Conservation (phyloP, 2,329 filamentous ascomycete genomes). For the Colletotrichum ledebouriae region DNA sequence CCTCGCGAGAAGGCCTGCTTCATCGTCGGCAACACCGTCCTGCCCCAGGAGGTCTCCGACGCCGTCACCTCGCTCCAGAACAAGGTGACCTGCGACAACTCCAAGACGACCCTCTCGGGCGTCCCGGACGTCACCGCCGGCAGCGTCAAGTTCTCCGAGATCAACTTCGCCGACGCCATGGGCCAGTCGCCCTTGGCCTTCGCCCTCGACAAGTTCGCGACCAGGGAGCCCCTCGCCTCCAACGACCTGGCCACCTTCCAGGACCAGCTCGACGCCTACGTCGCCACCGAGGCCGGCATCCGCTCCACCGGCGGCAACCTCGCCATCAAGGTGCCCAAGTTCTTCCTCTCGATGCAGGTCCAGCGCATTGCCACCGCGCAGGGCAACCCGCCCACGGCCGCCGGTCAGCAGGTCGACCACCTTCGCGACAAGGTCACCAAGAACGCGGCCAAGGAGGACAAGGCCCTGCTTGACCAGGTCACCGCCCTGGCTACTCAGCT, state of each 20-base stretch:
- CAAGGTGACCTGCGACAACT: conserved; percentile 63
- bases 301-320: conserved; percentile 66
- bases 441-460: conserved; percentile 64
- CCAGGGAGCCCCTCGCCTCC: conserved; percentile 60
- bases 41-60: conserved; percentile 64
- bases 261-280: conserved; percentile 67
- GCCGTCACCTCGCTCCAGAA: conserved; percentile 57
- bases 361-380: conserved; percentile 71
- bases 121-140: conserved; percentile 71
- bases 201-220: conserved; percentile 66
- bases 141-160: conserved; percentile 62
- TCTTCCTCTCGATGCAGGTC: conserved; percentile 72
- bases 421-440: conserved; percentile 69
- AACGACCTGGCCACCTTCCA: conserved; percentile 66
- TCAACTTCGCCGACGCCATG: conserved; percentile 67
- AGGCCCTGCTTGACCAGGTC: conserved; percentile 67
- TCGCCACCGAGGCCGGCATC: conserved; percentile 71
- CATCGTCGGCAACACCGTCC: conserved; percentile 62
- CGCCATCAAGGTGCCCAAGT: conserved; percentile 73
- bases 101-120: conserved; percentile 61
- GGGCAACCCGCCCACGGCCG: conserved; percentile 64
- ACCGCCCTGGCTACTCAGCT: conserved; percentile 48
- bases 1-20: conserved; percentile 63
- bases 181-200: conserved; percentile 64
- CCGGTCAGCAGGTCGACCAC: conserved; percentile 68